phyloP scores from a whole-genome alignment of 2,329 filamentous ascomycete species.

The Chaetomium globosum region DNA sequence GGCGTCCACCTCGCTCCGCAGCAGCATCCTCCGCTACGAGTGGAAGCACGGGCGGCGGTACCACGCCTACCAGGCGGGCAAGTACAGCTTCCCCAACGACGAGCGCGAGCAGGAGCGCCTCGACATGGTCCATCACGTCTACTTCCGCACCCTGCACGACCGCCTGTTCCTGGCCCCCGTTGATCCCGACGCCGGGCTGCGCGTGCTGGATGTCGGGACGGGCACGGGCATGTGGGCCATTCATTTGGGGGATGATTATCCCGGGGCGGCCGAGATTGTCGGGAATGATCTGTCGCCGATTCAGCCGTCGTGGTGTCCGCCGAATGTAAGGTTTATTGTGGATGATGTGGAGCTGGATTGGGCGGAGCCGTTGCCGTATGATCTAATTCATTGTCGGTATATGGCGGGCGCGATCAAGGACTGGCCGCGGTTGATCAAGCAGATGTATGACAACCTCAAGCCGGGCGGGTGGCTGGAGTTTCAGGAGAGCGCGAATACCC shows the following conservation, averaged over 20 bases:
- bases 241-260: background rate
- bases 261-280: background rate
- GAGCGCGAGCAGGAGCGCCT: slow-evolving; percentile 45
- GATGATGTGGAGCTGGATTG: slow-evolving; percentile 5
- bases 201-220: background rate
- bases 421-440: background rate
- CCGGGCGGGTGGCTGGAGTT: background rate
- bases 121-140: slow-evolving; percentile 41
- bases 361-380: background rate
- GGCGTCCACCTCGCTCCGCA: slow-evolving; percentile 21
- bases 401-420: slow-evolving; percentile 2
- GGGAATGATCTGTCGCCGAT: background rate
- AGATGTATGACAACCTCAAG: slow-evolving; percentile 1
- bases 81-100: slow-evolving; percentile 46
- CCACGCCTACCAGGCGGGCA: slow-evolving; percentile 41
- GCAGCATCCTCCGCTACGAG: slow-evolving; percentile 28
- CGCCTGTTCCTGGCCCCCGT: slow-evolving; percentile 32
- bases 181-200: slow-evolving; percentile 13
- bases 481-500: slow-evolving; percentile 40
- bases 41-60: slow-evolving; percentile 41
- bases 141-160: slow-evolving; percentile 32
- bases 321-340: background rate
- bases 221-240: background rate
- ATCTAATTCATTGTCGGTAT: background rate
- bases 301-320: background rate